Evolutionary conservation across 2,329 filamentous ascomycete species (phyloP).

Genomic region (Fusarium torreyae): DNA sequence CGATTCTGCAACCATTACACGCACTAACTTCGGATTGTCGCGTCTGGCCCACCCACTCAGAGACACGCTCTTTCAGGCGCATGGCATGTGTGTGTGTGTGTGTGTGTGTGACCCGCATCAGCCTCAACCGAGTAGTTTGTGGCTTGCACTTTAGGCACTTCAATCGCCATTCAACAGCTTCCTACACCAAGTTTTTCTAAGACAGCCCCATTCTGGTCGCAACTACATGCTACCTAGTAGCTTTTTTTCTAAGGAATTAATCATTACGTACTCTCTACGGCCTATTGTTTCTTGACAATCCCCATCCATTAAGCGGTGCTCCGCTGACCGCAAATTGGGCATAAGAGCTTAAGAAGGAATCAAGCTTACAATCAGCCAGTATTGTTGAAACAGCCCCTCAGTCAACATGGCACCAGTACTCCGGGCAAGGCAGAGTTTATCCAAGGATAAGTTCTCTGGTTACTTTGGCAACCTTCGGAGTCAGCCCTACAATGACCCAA

Average conservation of each 20-base stretch:
- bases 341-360: neutral
- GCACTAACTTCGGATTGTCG: conserved; percentile 22
- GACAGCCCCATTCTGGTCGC: conserved; percentile 2
- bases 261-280: neutral
- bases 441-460: conserved; percentile 78
- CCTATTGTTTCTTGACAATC: neutral
- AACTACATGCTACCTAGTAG: neutral
- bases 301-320: neutral
- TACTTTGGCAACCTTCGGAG: conserved; percentile 79
- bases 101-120: conserved; percentile 26
- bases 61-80: conserved; percentile 23
- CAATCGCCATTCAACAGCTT: conserved; percentile 25
- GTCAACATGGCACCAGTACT: conserved; percentile 60
- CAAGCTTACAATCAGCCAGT: neutral
- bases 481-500: conserved; percentile 78
- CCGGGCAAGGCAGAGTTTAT: conserved; percentile 67
- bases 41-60: conserved; percentile 32
- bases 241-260: neutral
- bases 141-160: conserved; percentile 25
- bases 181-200: conserved; percentile 16
- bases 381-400: conserved; percentile 1
- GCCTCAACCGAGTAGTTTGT: conserved; percentile 15
- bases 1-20: conserved; percentile 16
- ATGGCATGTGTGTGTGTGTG: conserved; percentile 35
- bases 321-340: conserved; percentile 9